phyloP scores from a whole-genome alignment of 352 stramenopile species.

The Phytopythium litorale region DNA sequence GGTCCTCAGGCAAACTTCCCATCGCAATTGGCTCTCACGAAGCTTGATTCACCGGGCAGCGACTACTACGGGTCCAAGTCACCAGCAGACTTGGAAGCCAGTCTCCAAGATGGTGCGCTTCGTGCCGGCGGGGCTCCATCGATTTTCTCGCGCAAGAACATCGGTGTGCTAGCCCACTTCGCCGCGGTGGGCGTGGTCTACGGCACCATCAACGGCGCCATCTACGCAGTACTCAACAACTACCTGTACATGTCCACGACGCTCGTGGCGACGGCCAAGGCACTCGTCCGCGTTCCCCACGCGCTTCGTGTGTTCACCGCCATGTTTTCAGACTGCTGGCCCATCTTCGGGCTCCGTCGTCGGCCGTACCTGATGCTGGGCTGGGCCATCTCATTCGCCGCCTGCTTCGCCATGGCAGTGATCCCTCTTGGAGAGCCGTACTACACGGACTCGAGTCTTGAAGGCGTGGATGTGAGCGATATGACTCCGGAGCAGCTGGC shows the following conservation, averaged over 20 bases:
- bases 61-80: conserved; percentile 18
- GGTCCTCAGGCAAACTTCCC: conserved; percentile 4
- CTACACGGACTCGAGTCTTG: conserved; percentile 26
- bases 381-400: conserved; percentile 34
- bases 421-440: conserved; percentile 43
- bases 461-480: conserved; percentile 18
- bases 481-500: conserved; percentile 29
- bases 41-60: conserved; percentile 11
- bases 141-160: conserved; percentile 24
- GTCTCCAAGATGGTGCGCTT: conserved; percentile 17
- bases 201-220: conserved; percentile 21
- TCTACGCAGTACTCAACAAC: conserved; percentile 56
- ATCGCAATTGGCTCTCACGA: conserved; percentile 9
- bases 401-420: conserved; percentile 45
- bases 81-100: conserved; percentile 12
- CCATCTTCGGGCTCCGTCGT: conserved; percentile 73
- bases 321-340: conserved; percentile 74
- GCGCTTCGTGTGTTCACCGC: conserved; percentile 52
- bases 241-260: conserved; percentile 49
- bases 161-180: conserved; percentile 38
- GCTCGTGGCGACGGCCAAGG: conserved; percentile 35
- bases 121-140: conserved; percentile 27
- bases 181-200: conserved; percentile 33
- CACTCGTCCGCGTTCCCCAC: conserved; percentile 36
- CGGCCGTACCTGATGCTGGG: conserved; percentile 82